Evolutionary conservation across 2,329 filamentous ascomycete genomes (phyloP), one percentile per base, ranked within the genome.

Genomic region (Chrysosporium queenslandicum): DNA sequence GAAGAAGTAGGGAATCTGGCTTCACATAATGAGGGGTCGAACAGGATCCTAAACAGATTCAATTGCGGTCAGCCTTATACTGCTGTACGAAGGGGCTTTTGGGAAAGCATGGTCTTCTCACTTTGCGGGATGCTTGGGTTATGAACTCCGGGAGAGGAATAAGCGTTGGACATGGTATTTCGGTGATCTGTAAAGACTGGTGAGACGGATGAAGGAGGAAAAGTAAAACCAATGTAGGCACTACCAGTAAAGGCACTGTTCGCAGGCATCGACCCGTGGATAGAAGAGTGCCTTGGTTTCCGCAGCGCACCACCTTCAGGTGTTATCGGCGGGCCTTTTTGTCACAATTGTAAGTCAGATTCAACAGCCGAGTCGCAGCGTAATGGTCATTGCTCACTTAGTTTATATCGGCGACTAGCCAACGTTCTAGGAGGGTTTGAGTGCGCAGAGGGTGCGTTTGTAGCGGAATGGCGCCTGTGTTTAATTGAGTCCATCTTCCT

Each of bases 1-100:
- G 68, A 18, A 72, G 57, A 2, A 71, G 62, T 18, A 61, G 59
- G 1, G 69, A 72, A 2, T 65, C 64, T 9, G 69, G 68, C 42
- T 70, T 69, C 7, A 71, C 68, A 2, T 68, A 50, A 5, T 66
- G 62, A 36, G 49, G 49, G 30, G 49, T 51, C 2, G 49, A 51
- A 21, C 39, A 45, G 14, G 49, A 14, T 45, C 49, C 49, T 51
- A 29, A 37, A 29, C 16, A 47, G 20, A 23, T 32, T 36, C 18
- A 37, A 11, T 27, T n/a, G 20, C 47, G n/a, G 29, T 50, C 42
- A 34, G 27, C 36, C 3, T 21, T 42, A 7, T 2, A 16, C 5
- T 34, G 25, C 23, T 14, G 8, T n/a, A 29, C 20, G n/a, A 14
- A 9, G 12, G 39, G 21, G 21, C 12, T 5, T 8, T 23, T 40